A percentile compares a stretch with the other conserved stretches of the same genome.
These are phyloP conservation scores for Tuber magnatum DNA, from an alignment of 495 filamentous ascomycete genomes.

Conservation along the genomic window DNA sequence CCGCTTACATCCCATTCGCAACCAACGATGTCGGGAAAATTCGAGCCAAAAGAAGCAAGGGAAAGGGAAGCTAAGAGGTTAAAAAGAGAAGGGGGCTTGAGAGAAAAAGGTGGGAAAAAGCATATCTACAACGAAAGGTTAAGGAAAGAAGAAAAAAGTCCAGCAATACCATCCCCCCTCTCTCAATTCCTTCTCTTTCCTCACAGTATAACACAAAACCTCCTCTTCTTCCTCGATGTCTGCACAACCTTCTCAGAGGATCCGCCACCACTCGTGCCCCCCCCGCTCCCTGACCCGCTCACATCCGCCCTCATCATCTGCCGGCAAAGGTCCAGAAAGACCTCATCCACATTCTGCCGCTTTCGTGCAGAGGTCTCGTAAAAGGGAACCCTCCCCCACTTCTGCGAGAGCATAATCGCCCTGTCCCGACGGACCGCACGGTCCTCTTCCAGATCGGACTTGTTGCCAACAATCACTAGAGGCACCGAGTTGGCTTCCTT, in stretches of 20 bases:
- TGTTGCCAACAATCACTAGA: slow-evolving; percentile 95
- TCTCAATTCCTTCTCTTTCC: slow-evolving; percentile 4
- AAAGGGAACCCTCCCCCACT: slow-evolving; percentile 85
- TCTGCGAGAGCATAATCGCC: slow-evolving; percentile 79
- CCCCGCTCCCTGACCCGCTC: slow-evolving; percentile 21
- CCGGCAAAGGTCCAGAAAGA: slow-evolving; percentile 85
- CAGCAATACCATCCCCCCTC: background rate
- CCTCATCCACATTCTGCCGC: slow-evolving; percentile 81
- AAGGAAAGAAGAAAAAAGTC: slow-evolving; percentile 12
- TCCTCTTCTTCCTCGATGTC: slow-evolving; percentile 26
- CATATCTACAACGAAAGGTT: slow-evolving; percentile 21
- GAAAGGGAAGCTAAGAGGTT: slow-evolving; percentile 18
- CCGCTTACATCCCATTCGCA: slow-evolving; percentile 14
- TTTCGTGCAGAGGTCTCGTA: slow-evolving; percentile 88
- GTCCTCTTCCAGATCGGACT: slow-evolving; percentile 90
- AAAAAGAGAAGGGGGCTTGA: slow-evolving; percentile 22
- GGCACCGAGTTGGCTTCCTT: slow-evolving; percentile 90
- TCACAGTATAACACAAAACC: slow-evolving; percentile 37
- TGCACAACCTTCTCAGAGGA: slow-evolving; percentile 26
- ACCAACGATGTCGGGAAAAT: slow-evolving; percentile 31
- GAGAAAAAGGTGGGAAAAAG: slow-evolving; percentile 24
- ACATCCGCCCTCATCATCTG: slow-evolving; percentile 65
- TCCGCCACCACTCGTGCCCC: slow-evolving; percentile 10
- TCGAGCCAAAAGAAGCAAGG: slow-evolving; percentile 23
- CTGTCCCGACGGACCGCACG: slow-evolving; percentile 72